These are phyloP conservation scores for Schizosaccharomyces lindneri DNA, from an alignment of 805 yeast genomes.

Conservation along the genomic window DNA sequence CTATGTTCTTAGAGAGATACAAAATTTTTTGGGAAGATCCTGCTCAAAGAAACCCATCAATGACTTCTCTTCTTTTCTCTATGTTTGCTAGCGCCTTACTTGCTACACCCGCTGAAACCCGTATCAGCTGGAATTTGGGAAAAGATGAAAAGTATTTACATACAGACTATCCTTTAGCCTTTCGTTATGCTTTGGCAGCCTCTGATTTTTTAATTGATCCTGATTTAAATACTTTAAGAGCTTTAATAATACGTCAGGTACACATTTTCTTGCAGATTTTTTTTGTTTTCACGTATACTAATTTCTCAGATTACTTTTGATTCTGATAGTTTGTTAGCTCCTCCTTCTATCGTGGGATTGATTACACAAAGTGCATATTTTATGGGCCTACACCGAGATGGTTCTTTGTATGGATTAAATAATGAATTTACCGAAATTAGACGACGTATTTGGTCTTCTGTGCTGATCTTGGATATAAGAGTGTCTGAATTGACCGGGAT, in stretches of 20 bases:
- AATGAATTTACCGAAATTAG: background rate
- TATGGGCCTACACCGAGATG: background rate
- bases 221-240: background rate
- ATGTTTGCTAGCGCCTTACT: background rate
- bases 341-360: background rate
- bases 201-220: background rate
- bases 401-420: background rate
- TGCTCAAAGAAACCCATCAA: background rate
- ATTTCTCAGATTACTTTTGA: background rate
- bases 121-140: background rate
- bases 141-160: background rate
- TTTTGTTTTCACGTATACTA: background rate
- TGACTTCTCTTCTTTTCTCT: background rate
- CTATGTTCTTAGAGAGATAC: background rate
- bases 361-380: background rate
- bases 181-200: background rate
- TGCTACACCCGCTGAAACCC: background rate
- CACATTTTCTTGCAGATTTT: background rate
- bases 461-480: background rate
- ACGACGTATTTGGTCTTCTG: background rate
- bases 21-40: background rate
- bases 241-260: background rate
- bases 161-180: background rate
- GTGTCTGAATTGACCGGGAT: background rate
- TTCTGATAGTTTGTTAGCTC: background rate